phyloP scores from a whole-genome alignment of 208 protist species.

The Acanthamoeba healyi region DNA sequence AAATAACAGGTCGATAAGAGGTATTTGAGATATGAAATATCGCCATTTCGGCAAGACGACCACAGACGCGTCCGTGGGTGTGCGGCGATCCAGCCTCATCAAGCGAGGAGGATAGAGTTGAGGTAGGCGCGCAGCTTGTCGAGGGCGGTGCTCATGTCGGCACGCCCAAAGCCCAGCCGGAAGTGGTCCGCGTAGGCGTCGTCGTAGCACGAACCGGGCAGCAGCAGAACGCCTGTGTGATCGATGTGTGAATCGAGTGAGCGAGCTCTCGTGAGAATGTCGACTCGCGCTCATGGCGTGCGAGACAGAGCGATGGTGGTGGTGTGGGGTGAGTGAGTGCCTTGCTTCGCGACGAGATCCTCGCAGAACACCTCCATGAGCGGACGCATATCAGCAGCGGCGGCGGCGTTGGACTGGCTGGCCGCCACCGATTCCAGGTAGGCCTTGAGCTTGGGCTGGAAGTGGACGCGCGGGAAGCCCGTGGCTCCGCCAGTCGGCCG shows the following conservation, averaged over 20 bases:
- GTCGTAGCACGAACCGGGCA: constrained; percentile 68
- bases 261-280: too few species aligned
- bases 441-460: not conserved
- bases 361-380: constrained; percentile 65
- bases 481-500: constrained; percentile 17
- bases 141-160: constrained; percentile 28
- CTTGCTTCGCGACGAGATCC: constrained; percentile 45
- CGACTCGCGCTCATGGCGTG: not conserved
- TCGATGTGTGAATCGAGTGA: too few species aligned
- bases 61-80: too few species aligned
- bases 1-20: too few species aligned
- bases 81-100: too few species aligned
- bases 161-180: constrained; percentile 59
- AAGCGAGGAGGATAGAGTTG: not conserved
- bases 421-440: constrained; percentile 27
- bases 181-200: constrained; percentile 43
- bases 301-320: too few species aligned
- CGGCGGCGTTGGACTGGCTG: not conserved
- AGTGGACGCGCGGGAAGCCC: constrained; percentile 49
- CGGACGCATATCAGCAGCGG: not conserved
- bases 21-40: too few species aligned
- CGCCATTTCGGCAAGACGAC: too few species aligned
- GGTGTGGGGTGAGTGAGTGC: not conserved
- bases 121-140: constrained; percentile 64
- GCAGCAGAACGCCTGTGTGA: constrained; percentile 29